Evolutionary conservation across 164 flowering plant genomes (phyloP).

Genomic region (Paratinospora sagittata): DNA sequence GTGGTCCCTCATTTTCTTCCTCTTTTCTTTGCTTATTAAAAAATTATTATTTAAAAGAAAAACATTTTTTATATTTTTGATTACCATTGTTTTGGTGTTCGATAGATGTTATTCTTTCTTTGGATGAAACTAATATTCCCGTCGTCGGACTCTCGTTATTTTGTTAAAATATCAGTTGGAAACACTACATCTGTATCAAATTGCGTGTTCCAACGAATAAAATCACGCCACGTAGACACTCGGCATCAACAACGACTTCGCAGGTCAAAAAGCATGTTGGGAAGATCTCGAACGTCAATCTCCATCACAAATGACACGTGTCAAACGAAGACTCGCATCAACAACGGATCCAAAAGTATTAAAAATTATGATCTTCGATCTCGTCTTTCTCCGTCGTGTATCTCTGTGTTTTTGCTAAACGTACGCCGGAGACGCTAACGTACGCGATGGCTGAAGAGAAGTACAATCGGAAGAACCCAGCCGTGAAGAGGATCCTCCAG

Average conservation of each 20-base stretch:
- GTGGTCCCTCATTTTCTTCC: no score
- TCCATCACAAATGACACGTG: background rate
- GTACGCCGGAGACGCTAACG: background rate
- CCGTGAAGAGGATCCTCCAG: constrained; percentile 93
- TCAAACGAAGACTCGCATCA: background rate
- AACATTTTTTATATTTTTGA: no score
- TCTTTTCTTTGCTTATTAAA: no score
- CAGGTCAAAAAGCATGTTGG: background rate
- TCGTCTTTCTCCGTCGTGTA: background rate
- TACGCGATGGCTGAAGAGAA: constrained; percentile 54
- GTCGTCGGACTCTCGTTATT: no score
- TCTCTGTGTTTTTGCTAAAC: background rate
- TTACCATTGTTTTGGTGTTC: no score
- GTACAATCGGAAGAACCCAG: constrained; percentile 87
- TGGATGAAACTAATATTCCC: background rate
- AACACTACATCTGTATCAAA: no score
- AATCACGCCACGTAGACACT: background rate
- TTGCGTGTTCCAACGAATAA: background rate
- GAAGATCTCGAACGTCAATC: background rate
- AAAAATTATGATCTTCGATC: background rate
- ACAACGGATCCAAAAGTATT: background rate
- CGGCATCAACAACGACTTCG: background rate
- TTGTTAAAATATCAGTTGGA: no score
- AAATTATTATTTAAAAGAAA: no score
- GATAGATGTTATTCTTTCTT: background rate